These are phyloP conservation scores for Teunomyces atbi DNA, from an alignment of 805 yeast genomes.

Conservation along the genomic window DNA sequence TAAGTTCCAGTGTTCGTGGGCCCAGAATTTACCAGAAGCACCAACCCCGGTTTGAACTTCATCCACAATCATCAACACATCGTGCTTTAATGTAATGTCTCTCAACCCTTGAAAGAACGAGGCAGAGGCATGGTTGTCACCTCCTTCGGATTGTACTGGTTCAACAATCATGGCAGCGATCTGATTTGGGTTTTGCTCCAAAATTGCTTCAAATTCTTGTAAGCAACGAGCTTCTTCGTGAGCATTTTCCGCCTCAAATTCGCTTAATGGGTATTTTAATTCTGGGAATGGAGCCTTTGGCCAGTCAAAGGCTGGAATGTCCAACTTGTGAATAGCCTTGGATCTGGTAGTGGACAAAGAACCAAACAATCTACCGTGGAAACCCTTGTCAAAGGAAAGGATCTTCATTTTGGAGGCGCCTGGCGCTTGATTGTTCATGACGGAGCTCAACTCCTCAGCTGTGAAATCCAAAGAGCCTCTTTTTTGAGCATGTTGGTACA, in stretches of 20 bases:
- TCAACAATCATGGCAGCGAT: constrained; percentile 56
- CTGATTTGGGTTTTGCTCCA: constrained; percentile 37
- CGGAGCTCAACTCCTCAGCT: constrained; percentile 44
- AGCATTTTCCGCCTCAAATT: constrained; percentile 38
- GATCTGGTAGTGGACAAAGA: constrained; percentile 56
- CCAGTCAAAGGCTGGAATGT: constrained; percentile 61
- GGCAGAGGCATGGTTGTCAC: constrained; percentile 68
- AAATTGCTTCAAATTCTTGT: constrained; percentile 39
- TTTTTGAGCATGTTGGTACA: constrained; percentile 56
- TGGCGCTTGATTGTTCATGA: constrained; percentile 51
- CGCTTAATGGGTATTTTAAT: constrained; percentile 41
- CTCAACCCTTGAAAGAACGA: constrained; percentile 63
- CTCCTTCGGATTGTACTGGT: constrained; percentile 74
- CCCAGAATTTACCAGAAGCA: constrained; percentile 72
- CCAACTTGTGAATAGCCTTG: constrained; percentile 56
- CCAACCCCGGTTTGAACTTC: constrained; percentile 78
- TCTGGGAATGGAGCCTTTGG: constrained; percentile 50
- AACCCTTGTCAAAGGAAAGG: constrained; percentile 52
- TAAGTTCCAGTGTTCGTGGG: constrained; percentile 67
- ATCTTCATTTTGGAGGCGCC: constrained; percentile 55
- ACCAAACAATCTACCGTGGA: constrained; percentile 59
- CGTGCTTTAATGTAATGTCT: constrained; percentile 56
- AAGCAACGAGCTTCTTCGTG: constrained; percentile 50
- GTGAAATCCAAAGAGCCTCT: constrained; percentile 50
- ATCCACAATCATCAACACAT: constrained; percentile 60